A percentile compares a stretch with the other conserved stretches of the same genome.
phyloP scores from a whole-genome alignment of 352 stramenopile species.

The Achlya hypogyna region DNA sequence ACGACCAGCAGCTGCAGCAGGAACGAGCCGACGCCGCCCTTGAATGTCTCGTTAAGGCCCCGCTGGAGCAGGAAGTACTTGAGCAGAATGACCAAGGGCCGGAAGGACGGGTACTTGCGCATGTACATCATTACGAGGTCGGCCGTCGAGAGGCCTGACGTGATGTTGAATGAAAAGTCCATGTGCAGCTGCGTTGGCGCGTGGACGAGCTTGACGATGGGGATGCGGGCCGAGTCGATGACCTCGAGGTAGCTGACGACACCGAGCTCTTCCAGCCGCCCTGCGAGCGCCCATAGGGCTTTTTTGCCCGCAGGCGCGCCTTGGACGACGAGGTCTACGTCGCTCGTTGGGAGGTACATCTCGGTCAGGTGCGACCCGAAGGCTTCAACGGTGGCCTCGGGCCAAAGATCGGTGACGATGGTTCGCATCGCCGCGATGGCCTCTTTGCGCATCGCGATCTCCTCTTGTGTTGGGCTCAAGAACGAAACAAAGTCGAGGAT shows the following conservation, averaged over 20 bases:
- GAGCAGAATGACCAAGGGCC: slow-evolving; percentile 89
- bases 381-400: slow-evolving; percentile 61
- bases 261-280: slow-evolving; percentile 47
- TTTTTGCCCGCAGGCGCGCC: slow-evolving; percentile 46
- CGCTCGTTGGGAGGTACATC: slow-evolving; percentile 86
- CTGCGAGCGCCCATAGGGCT: slow-evolving; percentile 41
- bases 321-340: slow-evolving; percentile 92
- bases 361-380: slow-evolving; percentile 91
- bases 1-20: slow-evolving; percentile 93
- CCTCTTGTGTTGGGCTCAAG: slow-evolving; percentile 75
- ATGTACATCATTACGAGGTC: slow-evolving; percentile 88
- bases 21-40: slow-evolving; percentile 90
- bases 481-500: slow-evolving; percentile 92
- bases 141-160: slow-evolving; percentile 68
- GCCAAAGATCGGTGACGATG: slow-evolving; percentile 50
- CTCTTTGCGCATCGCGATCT: slow-evolving; percentile 52
- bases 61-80: slow-evolving; percentile 94
- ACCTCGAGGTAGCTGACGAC: slow-evolving; percentile 90
- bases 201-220: slow-evolving; percentile 95
- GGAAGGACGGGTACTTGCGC: slow-evolving; percentile 83
- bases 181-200: slow-evolving; percentile 80
- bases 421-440: slow-evolving; percentile 69
- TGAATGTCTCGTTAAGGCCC: slow-evolving; percentile 92
- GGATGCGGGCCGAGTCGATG: slow-evolving; percentile 91
- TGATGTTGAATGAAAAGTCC: slow-evolving; percentile 91